These are phyloP conservation scores for Dioszegia hungarica DNA, from an alignment of 768 basidiomycete species.

Conservation along the genomic window DNA sequence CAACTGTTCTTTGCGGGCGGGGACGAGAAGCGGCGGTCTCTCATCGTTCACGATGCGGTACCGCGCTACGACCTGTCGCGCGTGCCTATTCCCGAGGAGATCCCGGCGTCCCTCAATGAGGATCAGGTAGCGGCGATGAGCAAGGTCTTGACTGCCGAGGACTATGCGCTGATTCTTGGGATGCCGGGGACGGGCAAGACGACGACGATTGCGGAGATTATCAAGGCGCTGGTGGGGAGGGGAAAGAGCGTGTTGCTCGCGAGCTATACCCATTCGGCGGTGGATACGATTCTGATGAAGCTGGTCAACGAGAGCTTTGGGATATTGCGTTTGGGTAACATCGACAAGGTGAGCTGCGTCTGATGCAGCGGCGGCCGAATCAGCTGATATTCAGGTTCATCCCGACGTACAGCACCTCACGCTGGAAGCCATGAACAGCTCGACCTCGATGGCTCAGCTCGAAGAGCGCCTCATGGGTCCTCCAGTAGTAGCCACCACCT, in stretches of 20 bases:
- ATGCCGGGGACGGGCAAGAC: constrained; percentile 99
- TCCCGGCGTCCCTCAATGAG: constrained; percentile 58
- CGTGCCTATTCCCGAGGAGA: constrained; percentile 23
- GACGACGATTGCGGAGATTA: constrained; percentile 84
- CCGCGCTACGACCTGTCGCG: constrained; percentile 60
- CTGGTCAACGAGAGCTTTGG: constrained; percentile 63
- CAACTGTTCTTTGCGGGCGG: constrained; percentile 77
- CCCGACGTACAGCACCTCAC: constrained; percentile 71
- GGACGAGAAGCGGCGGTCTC: constrained; percentile 59
- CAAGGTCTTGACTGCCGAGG: constrained; percentile 70
- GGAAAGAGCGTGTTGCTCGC: constrained; percentile 85
- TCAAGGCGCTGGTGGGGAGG: constrained; percentile 67
- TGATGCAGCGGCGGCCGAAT: not conserved
- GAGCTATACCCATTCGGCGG: constrained; percentile 95
- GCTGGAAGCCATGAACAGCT: constrained; percentile 56
- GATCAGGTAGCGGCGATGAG: constrained; percentile 68
- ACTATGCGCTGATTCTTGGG: constrained; percentile 88
- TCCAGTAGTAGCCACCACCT: constrained; percentile 93
- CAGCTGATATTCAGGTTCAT: constrained; percentile 61
- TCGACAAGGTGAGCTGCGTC: constrained; percentile 67
- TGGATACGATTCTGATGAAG: constrained; percentile 92
- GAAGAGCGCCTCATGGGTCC: constrained; percentile 79
- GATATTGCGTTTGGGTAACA: constrained; percentile 80
- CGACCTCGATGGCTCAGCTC: constrained; percentile 71
- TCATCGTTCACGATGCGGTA: constrained; percentile 73